A percentile compares a stretch with the other conserved stretches of the same genome.
Conservation (phyloP, 2,329 filamentous ascomycete genomes). For the Aurifilum marmelostoma region DNA sequence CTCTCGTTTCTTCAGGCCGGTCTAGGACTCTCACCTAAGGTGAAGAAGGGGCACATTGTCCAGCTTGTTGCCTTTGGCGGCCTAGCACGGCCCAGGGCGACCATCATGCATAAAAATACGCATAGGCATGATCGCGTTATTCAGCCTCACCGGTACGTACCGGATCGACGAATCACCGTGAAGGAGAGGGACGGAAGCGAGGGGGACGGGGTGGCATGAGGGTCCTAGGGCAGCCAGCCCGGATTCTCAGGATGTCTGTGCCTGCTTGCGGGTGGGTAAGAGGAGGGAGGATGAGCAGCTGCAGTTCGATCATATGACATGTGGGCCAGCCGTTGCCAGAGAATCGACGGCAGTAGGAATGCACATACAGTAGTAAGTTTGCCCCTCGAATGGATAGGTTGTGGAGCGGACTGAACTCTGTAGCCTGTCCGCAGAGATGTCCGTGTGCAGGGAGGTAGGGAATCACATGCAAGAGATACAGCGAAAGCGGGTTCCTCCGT, state of each 20-base stretch:
- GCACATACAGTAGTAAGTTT: not conserved
- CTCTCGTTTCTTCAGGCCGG: too few relatives aligned
- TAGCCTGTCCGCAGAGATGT: not conserved
- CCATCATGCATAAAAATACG: constrained; percentile 15
- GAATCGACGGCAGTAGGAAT: constrained; percentile 11
- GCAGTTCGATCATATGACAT: not conserved
- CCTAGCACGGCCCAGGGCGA: not conserved
- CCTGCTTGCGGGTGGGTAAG: constrained; percentile 6
- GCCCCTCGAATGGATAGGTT: constrained; percentile 1
- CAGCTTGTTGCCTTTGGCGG: not conserved
- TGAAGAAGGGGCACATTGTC: not conserved
- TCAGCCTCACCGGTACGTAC: constrained; percentile 18
- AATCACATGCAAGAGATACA: constrained; percentile 2
- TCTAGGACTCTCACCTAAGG: not conserved
- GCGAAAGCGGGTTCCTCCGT: not conserved
- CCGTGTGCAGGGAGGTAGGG: not conserved
- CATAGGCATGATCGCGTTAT: constrained; percentile 8
- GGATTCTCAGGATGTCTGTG: not conserved
- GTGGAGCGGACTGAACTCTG: not conserved
- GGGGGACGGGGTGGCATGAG: not conserved
- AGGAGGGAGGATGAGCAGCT: constrained; percentile 14
- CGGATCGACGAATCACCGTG: not conserved
- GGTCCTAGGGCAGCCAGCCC: not conserved
- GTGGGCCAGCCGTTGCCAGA: constrained; percentile 2
- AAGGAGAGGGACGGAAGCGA: not conserved